These are phyloP conservation scores for Lactuca saligna DNA, from an alignment of 129 eudicot species.

Conservation along the genomic window DNA sequence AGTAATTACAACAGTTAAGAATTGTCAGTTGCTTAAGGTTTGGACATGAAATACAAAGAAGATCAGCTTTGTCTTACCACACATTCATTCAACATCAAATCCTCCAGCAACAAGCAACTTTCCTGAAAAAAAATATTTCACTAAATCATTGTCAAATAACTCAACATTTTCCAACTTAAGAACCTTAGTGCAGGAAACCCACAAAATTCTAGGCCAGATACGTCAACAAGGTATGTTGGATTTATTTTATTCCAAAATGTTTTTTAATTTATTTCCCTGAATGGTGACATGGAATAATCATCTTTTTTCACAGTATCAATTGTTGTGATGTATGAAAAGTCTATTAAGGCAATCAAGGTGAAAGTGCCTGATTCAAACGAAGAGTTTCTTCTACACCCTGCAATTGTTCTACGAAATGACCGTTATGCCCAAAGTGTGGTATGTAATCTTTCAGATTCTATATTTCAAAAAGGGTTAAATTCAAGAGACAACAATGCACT, in stretches of 20 bases:
- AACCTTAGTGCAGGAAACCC: background rate
- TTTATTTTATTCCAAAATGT: no score
- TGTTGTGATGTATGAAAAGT: slow-evolving; percentile 81
- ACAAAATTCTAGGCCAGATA: background rate
- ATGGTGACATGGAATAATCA: no score
- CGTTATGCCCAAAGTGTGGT: slow-evolving; percentile 99
- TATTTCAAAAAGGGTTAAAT: no score
- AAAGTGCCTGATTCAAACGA: slow-evolving; percentile 95
- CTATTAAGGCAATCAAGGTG: slow-evolving; percentile 87
- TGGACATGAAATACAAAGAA: background rate
- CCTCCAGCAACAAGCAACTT: background rate
- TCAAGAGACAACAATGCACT: no score
- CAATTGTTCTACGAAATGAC: slow-evolving; percentile 94
- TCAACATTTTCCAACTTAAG: background rate
- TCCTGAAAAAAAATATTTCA: no score
- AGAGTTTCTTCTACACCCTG: slow-evolving; percentile 91
- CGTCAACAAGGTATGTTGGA: no score
- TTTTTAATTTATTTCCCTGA: no score
- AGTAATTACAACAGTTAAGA: no score
- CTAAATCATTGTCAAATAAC: background rate
- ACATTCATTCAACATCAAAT: background rate
- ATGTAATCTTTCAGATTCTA: slow-evolving; percentile 27
- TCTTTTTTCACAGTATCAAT: slow-evolving; percentile 38
- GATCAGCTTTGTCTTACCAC: no score
- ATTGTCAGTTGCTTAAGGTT: background rate